Base-by-base conservation (phyloP, 176 grass and related monocot species). In the Phoenix dactylifera region DNA sequence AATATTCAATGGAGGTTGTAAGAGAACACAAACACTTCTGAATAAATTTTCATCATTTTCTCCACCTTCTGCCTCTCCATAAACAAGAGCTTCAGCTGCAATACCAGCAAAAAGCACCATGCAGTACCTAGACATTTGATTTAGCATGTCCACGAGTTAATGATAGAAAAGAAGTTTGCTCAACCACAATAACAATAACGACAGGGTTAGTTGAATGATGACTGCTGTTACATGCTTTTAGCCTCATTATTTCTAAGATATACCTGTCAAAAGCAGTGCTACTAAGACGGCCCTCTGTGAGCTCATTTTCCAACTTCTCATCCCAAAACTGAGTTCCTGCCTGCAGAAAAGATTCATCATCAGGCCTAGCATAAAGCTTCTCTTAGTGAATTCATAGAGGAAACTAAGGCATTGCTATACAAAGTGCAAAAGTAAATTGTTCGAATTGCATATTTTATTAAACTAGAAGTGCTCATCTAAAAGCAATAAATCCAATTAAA, bases 301-400 rank as follows among this genome's bases (percentile, higher is more conserved):
- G 87, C 71, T 97, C 92, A 35, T 75, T 85, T 77, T 87, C 92
- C 83, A 97, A 82, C 16, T 91, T 97, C 67, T 57, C 81, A 80
- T 97, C 92, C 92, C 92, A 97, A 83, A 97, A 91, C 60, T 97
- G 92, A 74, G 92, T 97, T 54, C 87, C 92, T 78, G 92, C 92
- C 92, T 97, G 62, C 58, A 65, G 18, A 79, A 23, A 44, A 10
- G 10, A 44, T 44, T 12, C 35, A 12, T 44, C 6, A 44, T 44
- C 35, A 44, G 35, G 35, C 7, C 35, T 44, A 44, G 28, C 28
- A 30, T 30, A 30, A 30, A 30, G 5, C 28, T 30, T 30, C 28
- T 30, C 28, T 6, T 30, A 30, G 6, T 30, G 28, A 30, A 30
- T 30, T 30, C 28, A 44, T 9, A 44, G 9, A 44, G 35, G 35